Conservation (phyloP, 306 rosid genomes). For the Coriaria nepalensis region DNA sequence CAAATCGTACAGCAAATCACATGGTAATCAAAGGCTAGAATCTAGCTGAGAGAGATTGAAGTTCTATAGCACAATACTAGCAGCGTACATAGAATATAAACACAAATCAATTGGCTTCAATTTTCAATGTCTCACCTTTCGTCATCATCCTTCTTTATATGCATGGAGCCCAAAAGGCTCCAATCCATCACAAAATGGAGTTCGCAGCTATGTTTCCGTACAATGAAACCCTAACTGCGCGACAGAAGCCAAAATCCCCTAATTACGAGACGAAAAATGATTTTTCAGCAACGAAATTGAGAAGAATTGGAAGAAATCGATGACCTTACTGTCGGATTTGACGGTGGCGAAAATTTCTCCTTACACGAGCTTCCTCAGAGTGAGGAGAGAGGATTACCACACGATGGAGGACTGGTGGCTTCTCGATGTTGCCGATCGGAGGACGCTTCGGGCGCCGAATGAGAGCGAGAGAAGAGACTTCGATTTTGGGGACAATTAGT, state of each 20-base stretch:
- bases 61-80: too few relatives aligned
- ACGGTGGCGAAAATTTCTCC: constrained; percentile 65
- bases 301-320: not conserved
- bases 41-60: too few relatives aligned
- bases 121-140: constrained; percentile 56
- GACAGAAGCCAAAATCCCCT: not conserved
- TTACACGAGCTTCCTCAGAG: constrained; percentile 70
- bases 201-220: constrained; percentile 68
- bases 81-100: not conserved
- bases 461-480: too few relatives aligned
- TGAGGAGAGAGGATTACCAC: not conserved
- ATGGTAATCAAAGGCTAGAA: too few relatives aligned
- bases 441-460: too few relatives aligned
- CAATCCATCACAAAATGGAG: constrained; percentile 58
- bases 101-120: not conserved
- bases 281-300: not conserved
- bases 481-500: too few relatives aligned
- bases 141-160: constrained; percentile 56
- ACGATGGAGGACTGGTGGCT: too few relatives aligned
- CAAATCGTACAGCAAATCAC: too few relatives aligned
- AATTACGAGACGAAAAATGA: not conserved
- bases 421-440: too few relatives aligned
- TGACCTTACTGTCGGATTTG: constrained; percentile 53
- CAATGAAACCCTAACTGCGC: constrained; percentile 64
- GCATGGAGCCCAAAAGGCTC: constrained; percentile 55